A percentile compares a stretch with the other conserved stretches of the same genome.
Evolutionary conservation across 2,329 filamentous ascomycete genomes (phyloP).

Genomic region (Ceratocystis cacaofunesta): DNA sequence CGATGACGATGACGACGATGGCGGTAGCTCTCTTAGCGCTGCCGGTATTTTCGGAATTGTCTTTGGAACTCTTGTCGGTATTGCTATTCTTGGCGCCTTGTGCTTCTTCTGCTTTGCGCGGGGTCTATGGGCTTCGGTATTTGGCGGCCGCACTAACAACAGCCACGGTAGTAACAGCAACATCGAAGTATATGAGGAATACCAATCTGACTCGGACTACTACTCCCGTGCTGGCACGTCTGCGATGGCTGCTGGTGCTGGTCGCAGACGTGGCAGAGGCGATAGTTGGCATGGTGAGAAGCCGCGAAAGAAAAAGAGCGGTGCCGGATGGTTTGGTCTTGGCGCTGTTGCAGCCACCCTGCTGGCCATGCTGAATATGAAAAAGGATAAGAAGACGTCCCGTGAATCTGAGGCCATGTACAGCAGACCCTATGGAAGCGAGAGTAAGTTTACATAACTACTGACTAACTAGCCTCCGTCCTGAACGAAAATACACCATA

Average conservation of each 20-base stretch:
- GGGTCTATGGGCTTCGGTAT: conserved; percentile 46
- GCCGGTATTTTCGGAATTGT: conserved; percentile 73
- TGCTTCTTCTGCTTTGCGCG: conserved; percentile 61
- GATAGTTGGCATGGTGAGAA: conserved; percentile 31
- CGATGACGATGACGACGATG: conserved; percentile 24
- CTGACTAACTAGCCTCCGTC: not conserved
- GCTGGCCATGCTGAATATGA: conserved; percentile 39
- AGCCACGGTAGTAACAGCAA: conserved; percentile 29
- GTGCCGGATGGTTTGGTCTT: conserved; percentile 38
- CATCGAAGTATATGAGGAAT: conserved; percentile 24
- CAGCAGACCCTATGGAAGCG: conserved; percentile 5
- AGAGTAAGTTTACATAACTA: conserved; percentile 11
- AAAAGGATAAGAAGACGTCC: conserved; percentile 32
- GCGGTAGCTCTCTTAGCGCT: conserved; percentile 39
- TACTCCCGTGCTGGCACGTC: conserved; percentile 20
- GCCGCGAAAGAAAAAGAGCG: conserved; percentile 32
- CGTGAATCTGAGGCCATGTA: conserved; percentile 9
- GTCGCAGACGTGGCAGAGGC: conserved; percentile 8
- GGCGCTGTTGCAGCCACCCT: conserved; percentile 37
- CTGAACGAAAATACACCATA: not conserved
- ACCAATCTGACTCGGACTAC: conserved; percentile 33
- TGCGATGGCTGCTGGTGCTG: conserved; percentile 12
- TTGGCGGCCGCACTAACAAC: conserved; percentile 34
- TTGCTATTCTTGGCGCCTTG: conserved; percentile 51
- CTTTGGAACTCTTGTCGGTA: conserved; percentile 53